Evolutionary conservation across 805 yeast species (phyloP).

Genomic region (Cyberlindnera mycetangii): DNA sequence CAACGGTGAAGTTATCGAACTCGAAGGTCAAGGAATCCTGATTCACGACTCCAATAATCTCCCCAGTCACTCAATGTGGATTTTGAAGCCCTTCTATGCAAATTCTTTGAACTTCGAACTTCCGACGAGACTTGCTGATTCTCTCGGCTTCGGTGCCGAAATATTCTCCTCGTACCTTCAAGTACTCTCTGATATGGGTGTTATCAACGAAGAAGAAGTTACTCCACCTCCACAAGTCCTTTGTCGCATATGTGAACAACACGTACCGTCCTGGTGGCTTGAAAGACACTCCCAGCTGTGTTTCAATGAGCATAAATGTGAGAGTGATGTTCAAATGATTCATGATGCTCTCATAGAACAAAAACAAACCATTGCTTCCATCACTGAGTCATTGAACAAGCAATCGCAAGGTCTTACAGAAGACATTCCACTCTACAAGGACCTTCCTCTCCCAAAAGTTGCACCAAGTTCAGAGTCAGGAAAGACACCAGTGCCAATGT

Average conservation of each 20-base stretch:
- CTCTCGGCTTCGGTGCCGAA: slow-evolving; percentile 86
- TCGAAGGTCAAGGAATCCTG: slow-evolving; percentile 93
- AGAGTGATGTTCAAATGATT: slow-evolving; percentile 66
- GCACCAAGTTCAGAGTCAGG: slow-evolving; percentile 20
- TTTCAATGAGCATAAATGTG: slow-evolving; percentile 77
- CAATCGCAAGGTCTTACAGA: slow-evolving; percentile 18
- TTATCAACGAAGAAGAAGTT: slow-evolving; percentile 57
- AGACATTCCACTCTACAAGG: slow-evolving; percentile 48
- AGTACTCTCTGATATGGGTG: slow-evolving; percentile 58
- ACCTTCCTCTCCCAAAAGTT: slow-evolving; percentile 42
- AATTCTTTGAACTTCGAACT: slow-evolving; percentile 62
- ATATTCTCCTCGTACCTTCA: slow-evolving; percentile 73
- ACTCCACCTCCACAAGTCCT: slow-evolving; percentile 82
- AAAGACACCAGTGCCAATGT: slow-evolving; percentile 18
- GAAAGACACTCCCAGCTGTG: slow-evolving; percentile 90
- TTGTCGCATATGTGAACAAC: slow-evolving; percentile 89
- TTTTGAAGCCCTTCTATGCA: slow-evolving; percentile 74
- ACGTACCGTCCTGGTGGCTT: slow-evolving; percentile 94
- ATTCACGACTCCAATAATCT: slow-evolving; percentile 59
- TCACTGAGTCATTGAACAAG: slow-evolving; percentile 30
- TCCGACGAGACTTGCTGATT: slow-evolving; percentile 65
- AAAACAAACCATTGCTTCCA: slow-evolving; percentile 43
- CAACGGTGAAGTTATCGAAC: slow-evolving; percentile 61
- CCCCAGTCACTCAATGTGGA: slow-evolving; percentile 91
- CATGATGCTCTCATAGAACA: slow-evolving; percentile 82